phyloP scores from a whole-genome alignment of 148 eudicot genomes.

The Silene uniflora region DNA sequence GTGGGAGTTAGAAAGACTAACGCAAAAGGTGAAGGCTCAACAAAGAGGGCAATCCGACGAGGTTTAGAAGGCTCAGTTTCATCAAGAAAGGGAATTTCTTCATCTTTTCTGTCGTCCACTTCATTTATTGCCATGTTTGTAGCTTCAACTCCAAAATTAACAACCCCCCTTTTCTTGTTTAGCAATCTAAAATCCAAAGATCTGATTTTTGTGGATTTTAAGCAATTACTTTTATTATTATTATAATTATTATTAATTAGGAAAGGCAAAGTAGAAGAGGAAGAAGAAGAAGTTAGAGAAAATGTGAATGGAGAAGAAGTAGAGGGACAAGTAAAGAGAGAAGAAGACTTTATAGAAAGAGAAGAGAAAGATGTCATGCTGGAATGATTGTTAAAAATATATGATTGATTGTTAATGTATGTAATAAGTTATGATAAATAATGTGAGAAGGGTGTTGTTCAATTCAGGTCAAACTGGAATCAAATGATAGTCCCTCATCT shows the following conservation, averaged over 20 bases:
- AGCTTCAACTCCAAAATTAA: slow-evolving; percentile 23
- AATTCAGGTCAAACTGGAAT: too few relatives aligned
- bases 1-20: slow-evolving; percentile 34
- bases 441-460: too few relatives aligned
- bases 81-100: slow-evolving; percentile 46
- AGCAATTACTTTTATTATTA: slow-evolving; percentile 26
- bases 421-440: too few relatives aligned
- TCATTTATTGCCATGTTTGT: slow-evolving; percentile 32
- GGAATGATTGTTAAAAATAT: slow-evolving; percentile 7
- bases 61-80: slow-evolving; percentile 65
- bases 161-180: slow-evolving; percentile 23
- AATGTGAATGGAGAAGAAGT: slow-evolving; percentile 15
- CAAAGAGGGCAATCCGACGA: slow-evolving; percentile 90
- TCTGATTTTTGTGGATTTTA: slow-evolving; percentile 20
- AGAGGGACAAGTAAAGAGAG: slow-evolving; percentile 16
- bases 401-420: too few relatives aligned
- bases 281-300: slow-evolving; percentile 10
- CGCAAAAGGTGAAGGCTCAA: slow-evolving; percentile 99
- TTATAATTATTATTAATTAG: background rate
- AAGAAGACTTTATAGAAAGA: slow-evolving; percentile 42
- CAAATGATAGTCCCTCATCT: too few relatives aligned
- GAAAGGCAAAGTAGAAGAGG: slow-evolving; percentile 11
- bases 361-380: slow-evolving; percentile 38
- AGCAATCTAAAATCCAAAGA: slow-evolving; percentile 24
- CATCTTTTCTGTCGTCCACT: slow-evolving; percentile 37